Evolutionary conservation across 139 green algal genomes (phyloP), one percentile per base, ranked within the genome.

Genomic region (Astrephomene gubernaculifera): DNA sequence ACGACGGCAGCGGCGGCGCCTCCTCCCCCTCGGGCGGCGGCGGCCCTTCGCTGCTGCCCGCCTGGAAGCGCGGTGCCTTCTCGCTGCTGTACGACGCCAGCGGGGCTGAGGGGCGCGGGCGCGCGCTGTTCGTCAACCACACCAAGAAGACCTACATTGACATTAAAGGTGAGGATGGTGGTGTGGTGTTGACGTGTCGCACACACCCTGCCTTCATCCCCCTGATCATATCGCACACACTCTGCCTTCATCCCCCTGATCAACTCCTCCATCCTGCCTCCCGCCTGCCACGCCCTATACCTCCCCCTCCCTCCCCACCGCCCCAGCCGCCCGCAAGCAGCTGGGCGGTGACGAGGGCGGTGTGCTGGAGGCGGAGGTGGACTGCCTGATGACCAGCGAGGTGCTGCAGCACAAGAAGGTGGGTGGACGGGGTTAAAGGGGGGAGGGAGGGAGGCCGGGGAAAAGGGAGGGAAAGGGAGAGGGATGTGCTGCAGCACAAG

Each of bases 51-150:
- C n/a, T 96, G 39, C 78, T 98, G 29, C 95, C 95, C 17, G 53
- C 88, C 33, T 98, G 93, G 93, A 96, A 96, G 85, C 88, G 94
- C 0, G 95, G 95, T 17, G 87, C 93, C 65, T 98, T 98, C 87
- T 92, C 81, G 31, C 81, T 97, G 44, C 83, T 97, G 68, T 93
- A 97, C 52, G 90, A 97, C 63, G 93, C 89, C 17, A 82, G 36
- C 27, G 79, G 68, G 33, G 74, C 61, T 8, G 67, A 65, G 38
- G 52, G 14, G 17, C 76, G 61, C 2, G 52, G 14, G 17, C 76
- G 61, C 2, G 33, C 93, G 35, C 52, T 91, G 67, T 91, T 97
- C 36, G 70, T 95, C 19, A 91, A 96, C 68, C 94, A 95, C 64
- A 65, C 36, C n/a, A 90, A 93, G 72, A 73, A 83, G 36, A 87